These are phyloP conservation scores for Yarrowia sp. DNA, from an alignment of 805 yeast species.

Conservation along the genomic window DNA sequence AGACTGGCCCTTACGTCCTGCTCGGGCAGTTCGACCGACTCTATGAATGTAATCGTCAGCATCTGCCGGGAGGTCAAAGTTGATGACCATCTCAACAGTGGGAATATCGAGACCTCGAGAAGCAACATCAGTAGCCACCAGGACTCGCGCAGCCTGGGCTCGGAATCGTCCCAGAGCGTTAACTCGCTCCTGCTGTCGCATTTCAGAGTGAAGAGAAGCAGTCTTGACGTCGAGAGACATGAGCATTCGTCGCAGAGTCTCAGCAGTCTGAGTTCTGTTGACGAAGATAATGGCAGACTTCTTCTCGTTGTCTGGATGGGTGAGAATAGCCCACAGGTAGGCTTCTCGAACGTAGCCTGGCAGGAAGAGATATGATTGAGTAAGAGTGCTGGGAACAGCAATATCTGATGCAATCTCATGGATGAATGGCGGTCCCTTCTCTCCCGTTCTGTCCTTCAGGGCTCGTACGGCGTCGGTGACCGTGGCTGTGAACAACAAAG, in stretches of 20 bases:
- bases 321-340: constrained; percentile 65
- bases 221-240: constrained; percentile 71
- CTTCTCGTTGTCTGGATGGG: constrained; percentile 57
- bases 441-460: constrained; percentile 63
- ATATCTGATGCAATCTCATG: constrained; percentile 74
- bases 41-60: constrained; percentile 95
- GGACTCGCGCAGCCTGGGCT: constrained; percentile 89
- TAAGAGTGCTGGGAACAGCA: constrained; percentile 73
- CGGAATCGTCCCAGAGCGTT: constrained; percentile 88
- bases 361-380: constrained; percentile 63
- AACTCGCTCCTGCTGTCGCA: constrained; percentile 90
- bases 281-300: constrained; percentile 83
- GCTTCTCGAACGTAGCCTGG: constrained; percentile 92
- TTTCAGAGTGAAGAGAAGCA: constrained; percentile 87
- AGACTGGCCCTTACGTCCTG: constrained; percentile 85
- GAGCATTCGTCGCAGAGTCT: constrained; percentile 73
- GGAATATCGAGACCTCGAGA: constrained; percentile 98
- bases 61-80: constrained; percentile 92
- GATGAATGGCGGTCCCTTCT: constrained; percentile 57
- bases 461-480: constrained; percentile 88
- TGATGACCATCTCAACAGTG: constrained; percentile 80
- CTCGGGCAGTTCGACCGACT: constrained; percentile 99
- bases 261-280: constrained; percentile 87
- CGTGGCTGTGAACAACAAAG: constrained; percentile 90
- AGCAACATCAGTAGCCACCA: constrained; percentile 96